Evolutionary conservation across 2,329 filamentous ascomycete species (phyloP), one percentile per base, ranked within the genome.

Genomic region (Fusarium sp.): DNA sequence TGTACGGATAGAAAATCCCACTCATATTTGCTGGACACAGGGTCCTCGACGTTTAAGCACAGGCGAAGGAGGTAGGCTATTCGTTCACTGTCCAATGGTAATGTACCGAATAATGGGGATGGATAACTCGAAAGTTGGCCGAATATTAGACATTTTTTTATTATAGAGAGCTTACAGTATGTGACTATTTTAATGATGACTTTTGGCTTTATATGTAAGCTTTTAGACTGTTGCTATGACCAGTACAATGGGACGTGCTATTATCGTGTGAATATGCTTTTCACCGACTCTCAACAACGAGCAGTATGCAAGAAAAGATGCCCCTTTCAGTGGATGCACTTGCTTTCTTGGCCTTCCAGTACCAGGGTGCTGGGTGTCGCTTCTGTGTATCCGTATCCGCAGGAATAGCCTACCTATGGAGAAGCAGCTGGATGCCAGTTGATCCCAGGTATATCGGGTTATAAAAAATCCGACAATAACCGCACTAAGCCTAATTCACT

Each of bases 401-500:
- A 23, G 30, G 16, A 16, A 50, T 48, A 16, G 14, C 45, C n/a
- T 18, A 30, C 45, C n/a, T 18, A 30, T 30, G 42, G 16, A 46
- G 16, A 45, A 26, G 43, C 10, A 45, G 18, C 7, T n/a, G 18
- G 18, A 37, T 37, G 34, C 28, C 11, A 28, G 28, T 25, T 46
- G 25, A 34, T 14, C 13, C 19, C 21, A 31, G n/a, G 39, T 19
- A 12, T 4, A 9, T 3, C 67, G 72, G 72, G 72, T 62, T 28
- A 75, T 71, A 9, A 18, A 60, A 43, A 59, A 11, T 30, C 72
- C 72, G 70, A 16, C 0, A 1, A 1, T 1, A 6, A 6, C 4
- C 1, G n/a, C 61, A 60, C 72, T 75, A 74, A 58, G 9, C 72
- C 59, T 6, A 23, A 58, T 70, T 66, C 3, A 62, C 44, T 61